Evolutionary conservation across 192 early-diverging fungal species (phyloP).

Genomic region (Gamsiella multidivaricata): DNA sequence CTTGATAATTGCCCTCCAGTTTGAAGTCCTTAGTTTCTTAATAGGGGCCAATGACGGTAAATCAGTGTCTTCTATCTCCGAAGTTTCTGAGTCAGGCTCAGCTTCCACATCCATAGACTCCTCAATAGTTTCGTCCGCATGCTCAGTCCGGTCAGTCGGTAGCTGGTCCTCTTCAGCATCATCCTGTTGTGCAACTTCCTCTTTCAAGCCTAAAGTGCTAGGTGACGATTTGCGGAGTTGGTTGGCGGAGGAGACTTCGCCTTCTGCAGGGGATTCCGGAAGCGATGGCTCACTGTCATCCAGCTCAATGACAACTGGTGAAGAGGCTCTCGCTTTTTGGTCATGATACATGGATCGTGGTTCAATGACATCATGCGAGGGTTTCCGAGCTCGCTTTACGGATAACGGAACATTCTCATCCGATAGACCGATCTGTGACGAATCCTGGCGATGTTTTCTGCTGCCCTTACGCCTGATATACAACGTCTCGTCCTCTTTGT

Average conservation of each 20-base stretch:
- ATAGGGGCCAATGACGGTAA: not conserved
- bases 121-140: not conserved
- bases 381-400: too few species aligned
- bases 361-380: too few species aligned
- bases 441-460: not conserved
- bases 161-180: too few species aligned
- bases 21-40: not conserved
- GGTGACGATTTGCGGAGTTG: too few species aligned
- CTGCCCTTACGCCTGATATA: not conserved
- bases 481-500: not conserved
- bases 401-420: too few species aligned
- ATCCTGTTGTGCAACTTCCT: too few species aligned
- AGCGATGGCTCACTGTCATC: not conserved
- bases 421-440: too few species aligned
- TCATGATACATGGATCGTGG: too few species aligned
- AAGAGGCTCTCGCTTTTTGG: not conserved
- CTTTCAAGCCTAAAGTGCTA: too few species aligned
- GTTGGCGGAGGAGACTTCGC: not conserved
- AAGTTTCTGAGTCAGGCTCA: not conserved
- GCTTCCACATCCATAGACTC: too few species aligned
- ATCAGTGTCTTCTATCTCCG: not conserved
- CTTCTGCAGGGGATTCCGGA: too few species aligned
- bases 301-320: not conserved
- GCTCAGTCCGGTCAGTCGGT: too few species aligned
- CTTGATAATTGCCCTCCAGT: conserved; percentile 13